phyloP scores from a whole-genome alignment of 768 basidiomycete genomes.

The Suillus americanus region DNA sequence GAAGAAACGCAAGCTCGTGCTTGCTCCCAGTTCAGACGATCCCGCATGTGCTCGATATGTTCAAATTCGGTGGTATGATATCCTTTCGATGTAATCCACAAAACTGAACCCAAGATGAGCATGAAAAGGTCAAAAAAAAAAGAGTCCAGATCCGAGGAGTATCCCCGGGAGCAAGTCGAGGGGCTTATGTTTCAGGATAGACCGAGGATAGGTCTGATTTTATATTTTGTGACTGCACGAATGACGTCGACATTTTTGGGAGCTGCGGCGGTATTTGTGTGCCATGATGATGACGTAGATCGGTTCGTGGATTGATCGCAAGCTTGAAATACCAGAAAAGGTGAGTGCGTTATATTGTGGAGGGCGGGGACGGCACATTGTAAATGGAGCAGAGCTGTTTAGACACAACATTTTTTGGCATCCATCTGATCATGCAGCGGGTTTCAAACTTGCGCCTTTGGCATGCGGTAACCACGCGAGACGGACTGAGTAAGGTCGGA shows the following conservation, averaged over 20 bases:
- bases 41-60: slow-evolving; percentile 14
- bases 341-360: background rate
- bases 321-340: background rate
- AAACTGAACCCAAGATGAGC: slow-evolving; percentile 18
- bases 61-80: slow-evolving; percentile 17
- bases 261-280: background rate
- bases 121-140: slow-evolving; percentile 22
- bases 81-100: slow-evolving; percentile 17
- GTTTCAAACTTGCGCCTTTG: background rate
- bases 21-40: slow-evolving; percentile 20
- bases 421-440: background rate
- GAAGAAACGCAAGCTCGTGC: background rate
- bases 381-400: background rate
- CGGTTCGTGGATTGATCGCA: background rate
- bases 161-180: background rate
- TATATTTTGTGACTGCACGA: background rate
- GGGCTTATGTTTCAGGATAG: background rate
- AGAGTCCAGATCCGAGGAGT: slow-evolving; percentile 16
- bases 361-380: background rate
- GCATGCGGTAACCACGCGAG: background rate
- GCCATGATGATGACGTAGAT: background rate
- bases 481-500: background rate
- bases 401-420: background rate
- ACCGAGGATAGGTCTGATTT: background rate
- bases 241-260: background rate